Evolutionary conservation across 2,329 filamentous ascomycete genomes (phyloP), one percentile per base, ranked within the genome.

Genomic region (Xylariales sp.): DNA sequence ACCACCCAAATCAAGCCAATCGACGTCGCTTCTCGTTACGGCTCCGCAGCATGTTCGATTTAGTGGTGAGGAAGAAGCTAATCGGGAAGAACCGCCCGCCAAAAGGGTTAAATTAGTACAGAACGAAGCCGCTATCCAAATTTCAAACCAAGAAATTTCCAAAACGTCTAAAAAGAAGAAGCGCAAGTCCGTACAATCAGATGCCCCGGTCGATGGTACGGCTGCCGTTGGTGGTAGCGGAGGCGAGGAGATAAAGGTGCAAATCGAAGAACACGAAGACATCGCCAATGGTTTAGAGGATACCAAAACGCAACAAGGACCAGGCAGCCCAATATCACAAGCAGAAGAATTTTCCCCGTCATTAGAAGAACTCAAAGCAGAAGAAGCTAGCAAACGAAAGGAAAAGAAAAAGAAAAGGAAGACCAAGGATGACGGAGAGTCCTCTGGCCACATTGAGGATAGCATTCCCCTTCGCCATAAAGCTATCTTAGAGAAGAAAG

Each of bases 401-500:
- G 72, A 74, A 12, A 71, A 64, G 48, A 77, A 73, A 52, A 76
- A 74, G 72, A 56, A 71, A 54, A 60, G 75, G 73, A 65, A 75
- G 71, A 32, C 72, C 39, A 73, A 73, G 46, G 54, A 57, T 16
- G 39, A 69, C 18, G 5, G 41, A 49, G 71, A 73, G 41, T 32
- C 53, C 7, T 34, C 32, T 9, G 41, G 28, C n/a, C 69, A 71
- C 3, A 54, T 50, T 9, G 69, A 72, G 18, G 63, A 74, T 72
- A 66, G 71, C 39, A 70, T 65, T 34, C 74, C 72, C 61, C 56
- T 64, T 48, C 78, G 83, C 30, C 83, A 88, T 74, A 87, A 83
- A 67, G 78, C 82, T 0, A 79, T 90, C 3, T 78, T 90, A 41
- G 82, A 86, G 52, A 88, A 87, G 71, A 83, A 85, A 46, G 80